Conservation (phyloP, 495 filamentous ascomycete genomes). For the Neurospora tetraspora region DNA sequence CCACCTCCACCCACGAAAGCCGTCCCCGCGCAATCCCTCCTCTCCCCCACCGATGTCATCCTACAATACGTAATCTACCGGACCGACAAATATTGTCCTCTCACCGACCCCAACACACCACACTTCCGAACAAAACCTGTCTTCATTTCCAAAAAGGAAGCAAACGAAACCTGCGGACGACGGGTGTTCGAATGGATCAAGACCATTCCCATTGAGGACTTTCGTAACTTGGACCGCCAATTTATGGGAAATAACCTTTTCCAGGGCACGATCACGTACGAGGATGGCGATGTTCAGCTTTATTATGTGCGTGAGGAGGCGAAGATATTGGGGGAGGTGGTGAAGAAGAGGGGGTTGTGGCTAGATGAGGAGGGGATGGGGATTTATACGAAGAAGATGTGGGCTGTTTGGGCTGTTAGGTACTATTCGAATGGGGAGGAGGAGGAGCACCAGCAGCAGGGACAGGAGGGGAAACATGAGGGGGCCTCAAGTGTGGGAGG, state of each 20-base stretch:
- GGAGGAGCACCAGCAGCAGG: neutral
- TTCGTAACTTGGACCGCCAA: too few species aligned
- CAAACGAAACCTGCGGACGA: too few species aligned
- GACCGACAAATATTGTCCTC: too few species aligned
- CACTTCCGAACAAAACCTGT: too few species aligned
- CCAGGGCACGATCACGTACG: neutral
- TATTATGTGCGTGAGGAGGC: slow-evolving; percentile 4
- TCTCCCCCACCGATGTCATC: neutral
- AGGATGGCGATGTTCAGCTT: neutral
- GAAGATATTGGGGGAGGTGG: neutral
- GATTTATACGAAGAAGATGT: slow-evolving; percentile 8
- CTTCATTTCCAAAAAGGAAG: too few species aligned
- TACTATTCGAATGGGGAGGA: neutral
- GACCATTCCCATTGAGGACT: too few species aligned
- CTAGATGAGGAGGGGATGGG: neutral
- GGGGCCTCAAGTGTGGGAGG: neutral
- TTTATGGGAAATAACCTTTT: too few species aligned
- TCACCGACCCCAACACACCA: too few species aligned
- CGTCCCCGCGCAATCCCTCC: neutral
- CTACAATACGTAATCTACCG: slow-evolving; percentile 5
- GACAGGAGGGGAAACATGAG: too few species aligned
- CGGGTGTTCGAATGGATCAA: too few species aligned
- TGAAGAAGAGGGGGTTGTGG: neutral
- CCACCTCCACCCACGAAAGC: neutral
- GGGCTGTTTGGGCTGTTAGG: slow-evolving; percentile 9